Conservation (phyloP, 768 basidiomycete species). For the Astraeus odoratus region DNA sequence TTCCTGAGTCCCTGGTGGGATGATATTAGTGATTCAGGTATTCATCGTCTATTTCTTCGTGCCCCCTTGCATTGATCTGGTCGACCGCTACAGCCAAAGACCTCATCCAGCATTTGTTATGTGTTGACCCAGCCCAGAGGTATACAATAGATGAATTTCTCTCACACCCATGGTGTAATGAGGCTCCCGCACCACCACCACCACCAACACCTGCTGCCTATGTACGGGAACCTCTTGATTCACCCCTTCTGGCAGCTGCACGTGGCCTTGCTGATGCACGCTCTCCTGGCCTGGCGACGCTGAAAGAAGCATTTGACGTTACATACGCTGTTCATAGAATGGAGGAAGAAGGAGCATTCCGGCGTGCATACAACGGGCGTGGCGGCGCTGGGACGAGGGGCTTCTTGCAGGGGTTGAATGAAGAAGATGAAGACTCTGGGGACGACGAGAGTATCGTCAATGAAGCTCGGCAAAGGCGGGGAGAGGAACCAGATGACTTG, state of each 20-base stretch:
- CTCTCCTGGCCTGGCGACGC: conserved; percentile 85
- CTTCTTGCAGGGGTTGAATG: conserved; percentile 82
- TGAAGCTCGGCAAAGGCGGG: conserved; percentile 36
- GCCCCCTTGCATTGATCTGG: conserved; percentile 7
- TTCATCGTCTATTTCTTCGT: conserved; percentile 9
- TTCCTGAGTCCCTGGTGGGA: conserved; percentile 99
- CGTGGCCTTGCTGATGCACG: conserved; percentile 75
- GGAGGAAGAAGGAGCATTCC: conserved; percentile 94
- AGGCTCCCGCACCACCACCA: conserved; percentile 52
- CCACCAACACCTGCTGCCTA: conserved; percentile 58
- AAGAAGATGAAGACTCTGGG: conserved; percentile 74
- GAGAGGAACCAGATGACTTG: conserved; percentile 14
- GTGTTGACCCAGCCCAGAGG: conserved; percentile 90
- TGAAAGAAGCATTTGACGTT: conserved; percentile 98
- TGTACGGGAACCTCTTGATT: conserved; percentile 57
- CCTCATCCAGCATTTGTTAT: conserved; percentile 88
- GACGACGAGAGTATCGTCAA: conserved; percentile 44
- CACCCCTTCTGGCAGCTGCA: conserved; percentile 79
- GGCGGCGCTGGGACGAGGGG: conserved; percentile 74
- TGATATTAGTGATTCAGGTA: conserved; percentile 78
- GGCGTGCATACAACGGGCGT: conserved; percentile 73
- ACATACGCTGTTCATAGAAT: conserved; percentile 98
- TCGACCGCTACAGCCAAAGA: conserved; percentile 69
- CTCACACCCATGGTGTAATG: conserved; percentile 91
- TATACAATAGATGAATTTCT: conserved; percentile 99